A percentile compares a stretch with the other conserved stretches of the same genome.
These are phyloP conservation scores for Cercospora sp. DNA, from an alignment of 2,329 filamentous ascomycete species.

Conservation along the genomic window DNA sequence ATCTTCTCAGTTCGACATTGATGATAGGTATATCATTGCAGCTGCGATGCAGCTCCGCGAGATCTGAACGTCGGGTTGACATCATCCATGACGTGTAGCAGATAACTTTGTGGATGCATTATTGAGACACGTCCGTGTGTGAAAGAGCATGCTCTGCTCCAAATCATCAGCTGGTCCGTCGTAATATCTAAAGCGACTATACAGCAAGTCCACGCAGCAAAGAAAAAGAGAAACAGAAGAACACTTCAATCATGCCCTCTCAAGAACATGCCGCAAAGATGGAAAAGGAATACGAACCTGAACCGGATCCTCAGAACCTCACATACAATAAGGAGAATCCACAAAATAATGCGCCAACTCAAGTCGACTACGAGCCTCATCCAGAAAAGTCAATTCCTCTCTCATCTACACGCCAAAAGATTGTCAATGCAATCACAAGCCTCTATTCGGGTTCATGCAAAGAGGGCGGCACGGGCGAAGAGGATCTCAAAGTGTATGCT, in stretches of 20 bases:
- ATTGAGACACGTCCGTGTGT: not conserved
- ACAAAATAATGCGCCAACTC: constrained; percentile 31
- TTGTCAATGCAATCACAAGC: constrained; percentile 47
- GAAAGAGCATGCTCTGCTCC: not conserved
- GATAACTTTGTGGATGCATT: not conserved
- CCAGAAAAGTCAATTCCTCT: constrained; percentile 42
- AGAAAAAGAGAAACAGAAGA: not conserved
- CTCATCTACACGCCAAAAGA: constrained; percentile 42
- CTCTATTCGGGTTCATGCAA: constrained; percentile 46
- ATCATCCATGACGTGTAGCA: constrained; percentile 4
- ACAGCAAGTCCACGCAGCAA: not conserved
- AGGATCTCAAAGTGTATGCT: constrained; percentile 54
- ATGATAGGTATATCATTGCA: not conserved
- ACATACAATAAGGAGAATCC: constrained; percentile 33
- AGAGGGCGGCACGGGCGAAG: constrained; percentile 33
- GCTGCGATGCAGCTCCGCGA: not conserved
- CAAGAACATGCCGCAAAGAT: constrained; percentile 4
- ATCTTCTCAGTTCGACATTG: not conserved
- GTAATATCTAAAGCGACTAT: not conserved
- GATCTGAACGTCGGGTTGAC: not conserved
- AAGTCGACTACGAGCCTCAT: constrained; percentile 48
- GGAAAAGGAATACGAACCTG: constrained; percentile 2
- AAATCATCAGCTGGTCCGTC: not conserved
- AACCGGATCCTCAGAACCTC: constrained; percentile 34
- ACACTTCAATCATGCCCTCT: not conserved